Evolutionary conservation across 2,329 filamentous ascomycete species (phyloP), one percentile per base, ranked within the genome.

Genomic region (Colletotrichum tofieldiae): DNA sequence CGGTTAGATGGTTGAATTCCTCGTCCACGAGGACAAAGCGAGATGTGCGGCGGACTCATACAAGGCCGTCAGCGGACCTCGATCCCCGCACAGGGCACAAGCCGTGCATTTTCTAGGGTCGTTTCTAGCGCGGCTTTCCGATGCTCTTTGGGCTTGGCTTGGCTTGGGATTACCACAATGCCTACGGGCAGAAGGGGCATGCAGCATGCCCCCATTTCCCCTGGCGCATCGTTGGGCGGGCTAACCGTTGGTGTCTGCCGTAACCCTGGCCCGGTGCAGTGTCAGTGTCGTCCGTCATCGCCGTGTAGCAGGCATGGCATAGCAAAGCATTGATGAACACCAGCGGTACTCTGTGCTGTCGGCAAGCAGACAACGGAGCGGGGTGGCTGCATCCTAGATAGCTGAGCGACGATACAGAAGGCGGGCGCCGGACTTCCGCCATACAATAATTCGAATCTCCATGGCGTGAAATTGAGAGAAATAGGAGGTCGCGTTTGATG

Each of bases 101-200:
- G 52, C 65, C 59, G 54, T 70, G 56, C 52, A 56, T 68, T 72
- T 72, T 69, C 69, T 72, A 72, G 69, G 65, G 69, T 37, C 58
- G 65, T 72, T 64, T 69, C 52, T 69, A 69, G 65, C 59, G 64
- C 58, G 23, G 39, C 47, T 58, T 64, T 58, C 37, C 54, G 45
- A 37, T 72, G 43, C 59, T 63, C 37, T 69, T 72, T 59, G 29
- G 62, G 62, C 62, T 55, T 66, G 69, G 62, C 62, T 55, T 66
- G 69, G 37, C 52, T 52, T 63, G 23, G 61, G 47, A 43, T 51
- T 35, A 47, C 51, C 52, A 26, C 58, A 45, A 63, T 52, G 64
- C 64, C n/a, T 26, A 43, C 32, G 23, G 47, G 14, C 41, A 49
- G 32, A 49, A 55, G 59, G 51, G 51, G 32, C 55, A 67, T 37